phyloP scores from a whole-genome alignment of 2,329 filamentous ascomycete species.

The Chaetomiaceae sp. region DNA sequence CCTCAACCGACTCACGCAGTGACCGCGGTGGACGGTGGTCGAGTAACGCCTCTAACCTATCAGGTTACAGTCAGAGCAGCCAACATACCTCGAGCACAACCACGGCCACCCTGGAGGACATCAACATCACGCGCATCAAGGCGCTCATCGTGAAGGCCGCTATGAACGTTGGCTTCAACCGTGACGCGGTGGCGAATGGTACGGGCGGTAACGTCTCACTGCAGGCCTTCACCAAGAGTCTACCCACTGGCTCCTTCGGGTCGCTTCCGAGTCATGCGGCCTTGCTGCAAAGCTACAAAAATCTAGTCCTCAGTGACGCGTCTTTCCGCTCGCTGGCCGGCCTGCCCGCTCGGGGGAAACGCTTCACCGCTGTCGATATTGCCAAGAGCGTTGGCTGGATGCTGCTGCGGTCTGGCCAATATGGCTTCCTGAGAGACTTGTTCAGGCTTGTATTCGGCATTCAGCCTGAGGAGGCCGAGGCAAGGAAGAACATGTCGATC shows the following conservation, averaged over 20 bases:
- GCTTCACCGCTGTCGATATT: constrained; percentile 67
- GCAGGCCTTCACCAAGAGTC: constrained; percentile 68
- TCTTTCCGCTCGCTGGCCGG: constrained; percentile 53
- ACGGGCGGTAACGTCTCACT: constrained; percentile 51
- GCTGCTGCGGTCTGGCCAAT: constrained; percentile 63
- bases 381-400: constrained; percentile 76
- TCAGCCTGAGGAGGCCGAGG: constrained; percentile 69
- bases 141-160: constrained; percentile 78
- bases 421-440: constrained; percentile 74
- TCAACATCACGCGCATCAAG: constrained; percentile 72
- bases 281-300: constrained; percentile 74
- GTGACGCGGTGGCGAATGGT: constrained; percentile 45
- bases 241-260: constrained; percentile 76
- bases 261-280: constrained; percentile 63
- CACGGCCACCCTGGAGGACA: constrained; percentile 65
- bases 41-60: constrained; percentile 72
- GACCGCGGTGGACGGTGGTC: constrained; percentile 67
- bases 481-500: constrained; percentile 61
- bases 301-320: constrained; percentile 68
- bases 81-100: constrained; percentile 64
- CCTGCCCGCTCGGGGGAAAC: constrained; percentile 53
- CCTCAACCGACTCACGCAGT: constrained; percentile 50
- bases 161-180: constrained; percentile 75
- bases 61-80: constrained; percentile 70
- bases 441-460: constrained; percentile 84